Evolutionary conservation across 805 yeast species (phyloP).

Genomic region (Brettanomyces nanus): DNA sequence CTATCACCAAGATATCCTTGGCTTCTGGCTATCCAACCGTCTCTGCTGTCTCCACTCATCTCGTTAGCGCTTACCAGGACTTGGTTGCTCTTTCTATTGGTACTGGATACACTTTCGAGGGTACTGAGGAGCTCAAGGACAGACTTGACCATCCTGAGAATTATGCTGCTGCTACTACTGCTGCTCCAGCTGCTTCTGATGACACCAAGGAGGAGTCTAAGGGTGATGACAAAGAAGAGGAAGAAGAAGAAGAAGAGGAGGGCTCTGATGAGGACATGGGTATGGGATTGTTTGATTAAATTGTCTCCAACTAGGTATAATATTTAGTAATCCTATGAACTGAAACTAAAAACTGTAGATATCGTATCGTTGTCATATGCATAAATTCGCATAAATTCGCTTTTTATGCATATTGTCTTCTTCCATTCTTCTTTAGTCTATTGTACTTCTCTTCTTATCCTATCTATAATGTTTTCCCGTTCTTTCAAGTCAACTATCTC

Average conservation of each 20-base stretch:
- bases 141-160: slow-evolving; percentile 99
- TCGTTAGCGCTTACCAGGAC: slow-evolving; percentile 99
- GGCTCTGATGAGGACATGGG: slow-evolving; percentile 65
- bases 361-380: no score
- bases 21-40: slow-evolving; percentile 99
- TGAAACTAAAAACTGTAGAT: no score
- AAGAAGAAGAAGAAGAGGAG: slow-evolving; percentile 37
- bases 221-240: slow-evolving; percentile 69
- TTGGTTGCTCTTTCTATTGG: slow-evolving; percentile 96
- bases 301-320: no score
- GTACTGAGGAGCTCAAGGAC: slow-evolving; percentile 98
- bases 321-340: no score
- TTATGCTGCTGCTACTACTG: slow-evolving; percentile 99
- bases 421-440: not conserved
- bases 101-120: slow-evolving; percentile 98
- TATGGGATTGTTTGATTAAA: slow-evolving; percentile 96
- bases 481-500: not conserved
- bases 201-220: slow-evolving; percentile 56
- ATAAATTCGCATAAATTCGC: no score
- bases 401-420: no score
- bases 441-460: not conserved
- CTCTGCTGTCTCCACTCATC: slow-evolving; percentile 98
- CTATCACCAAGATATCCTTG: slow-evolving; percentile 93
- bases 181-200: slow-evolving; percentile 72
- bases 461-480: not conserved